These are phyloP conservation scores for Micromonas pusilla DNA, from an alignment of 139 green algal species.

Conservation along the genomic window DNA sequence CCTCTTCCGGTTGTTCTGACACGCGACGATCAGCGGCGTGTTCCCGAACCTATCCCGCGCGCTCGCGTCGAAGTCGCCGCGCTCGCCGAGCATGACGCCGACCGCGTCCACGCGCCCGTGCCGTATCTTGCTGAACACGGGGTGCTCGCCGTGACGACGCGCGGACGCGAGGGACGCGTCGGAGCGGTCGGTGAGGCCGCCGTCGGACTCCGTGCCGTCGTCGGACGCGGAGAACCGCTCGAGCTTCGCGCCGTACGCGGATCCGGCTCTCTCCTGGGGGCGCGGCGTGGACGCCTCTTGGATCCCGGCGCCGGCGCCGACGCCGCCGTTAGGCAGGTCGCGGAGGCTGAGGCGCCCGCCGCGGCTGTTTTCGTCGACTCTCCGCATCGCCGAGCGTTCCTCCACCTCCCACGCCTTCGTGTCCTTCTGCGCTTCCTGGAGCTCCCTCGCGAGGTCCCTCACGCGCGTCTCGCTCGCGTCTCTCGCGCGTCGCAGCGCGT, in stretches of 20 bases:
- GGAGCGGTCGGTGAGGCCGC: too few species aligned
- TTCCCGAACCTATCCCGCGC: slow-evolving; percentile 22
- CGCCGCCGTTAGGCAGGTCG: background rate
- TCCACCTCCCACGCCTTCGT: background rate
- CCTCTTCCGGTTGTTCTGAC: slow-evolving; percentile 29
- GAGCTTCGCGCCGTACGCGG: background rate
- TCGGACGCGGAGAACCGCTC: background rate
- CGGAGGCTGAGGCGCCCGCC: too few species aligned
- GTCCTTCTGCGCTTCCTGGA: background rate
- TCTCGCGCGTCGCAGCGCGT: background rate
- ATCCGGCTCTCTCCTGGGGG: background rate
- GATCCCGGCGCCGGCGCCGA: background rate
- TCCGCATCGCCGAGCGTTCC: background rate
- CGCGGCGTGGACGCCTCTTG: background rate
- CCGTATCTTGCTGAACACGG: slow-evolving; percentile 11
- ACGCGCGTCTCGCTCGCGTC: slow-evolving; percentile 4
- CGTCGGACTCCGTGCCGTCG: background rate
- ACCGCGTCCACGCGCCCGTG: slow-evolving; percentile 11
- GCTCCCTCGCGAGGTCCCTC: background rate
- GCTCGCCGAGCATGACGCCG: background rate
- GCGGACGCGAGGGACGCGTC: background rate
- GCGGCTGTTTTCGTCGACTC: background rate
- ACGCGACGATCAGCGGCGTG: slow-evolving; percentile 21
- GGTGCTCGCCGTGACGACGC: background rate
- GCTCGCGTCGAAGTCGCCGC: background rate